Conservation (phyloP, 2,329 filamentous ascomycete species). For the Proliferodiscus dingleyae region DNA sequence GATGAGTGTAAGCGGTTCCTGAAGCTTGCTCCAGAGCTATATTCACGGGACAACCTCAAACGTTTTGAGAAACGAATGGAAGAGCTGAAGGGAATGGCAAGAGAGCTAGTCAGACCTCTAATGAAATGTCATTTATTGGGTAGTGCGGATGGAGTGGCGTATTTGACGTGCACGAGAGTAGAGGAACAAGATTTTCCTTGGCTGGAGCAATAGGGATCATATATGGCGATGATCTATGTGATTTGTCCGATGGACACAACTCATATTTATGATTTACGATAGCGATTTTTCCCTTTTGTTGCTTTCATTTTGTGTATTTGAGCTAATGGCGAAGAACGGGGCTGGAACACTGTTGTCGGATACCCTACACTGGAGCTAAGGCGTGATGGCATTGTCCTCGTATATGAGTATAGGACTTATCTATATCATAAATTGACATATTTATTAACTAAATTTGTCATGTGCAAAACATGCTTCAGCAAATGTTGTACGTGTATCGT, state of each 20-base stretch:
- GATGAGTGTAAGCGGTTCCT: conserved; percentile 90
- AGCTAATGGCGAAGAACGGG: too few species aligned
- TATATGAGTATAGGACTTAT: not conserved
- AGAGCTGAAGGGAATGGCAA: conserved; percentile 79
- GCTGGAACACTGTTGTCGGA: not conserved
- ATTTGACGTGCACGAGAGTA: conserved; percentile 60
- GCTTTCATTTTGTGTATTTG: not conserved
- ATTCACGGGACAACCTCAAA: conserved; percentile 79
- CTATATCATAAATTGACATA: too few species aligned
- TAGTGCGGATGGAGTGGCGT: conserved; percentile 55
- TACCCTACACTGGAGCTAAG: not conserved
- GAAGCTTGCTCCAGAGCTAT: conserved; percentile 75
- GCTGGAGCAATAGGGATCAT: conserved; percentile 26
- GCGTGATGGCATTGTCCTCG: not conserved
- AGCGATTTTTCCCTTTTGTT: not conserved
- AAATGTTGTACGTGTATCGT: too few species aligned
- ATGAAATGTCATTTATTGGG: conserved; percentile 83
- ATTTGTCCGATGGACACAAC: not conserved
- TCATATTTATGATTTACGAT: not conserved
- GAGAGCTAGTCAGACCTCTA: conserved; percentile 76
- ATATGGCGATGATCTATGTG: conserved; percentile 26
- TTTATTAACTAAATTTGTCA: too few species aligned
- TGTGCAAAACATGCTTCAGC: too few species aligned
- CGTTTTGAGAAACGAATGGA: conserved; percentile 84
- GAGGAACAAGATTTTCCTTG: conserved; percentile 60